Evolutionary conservation across 2,329 filamentous ascomycete genomes (phyloP).

Genomic region (Fusarium sp.): DNA sequence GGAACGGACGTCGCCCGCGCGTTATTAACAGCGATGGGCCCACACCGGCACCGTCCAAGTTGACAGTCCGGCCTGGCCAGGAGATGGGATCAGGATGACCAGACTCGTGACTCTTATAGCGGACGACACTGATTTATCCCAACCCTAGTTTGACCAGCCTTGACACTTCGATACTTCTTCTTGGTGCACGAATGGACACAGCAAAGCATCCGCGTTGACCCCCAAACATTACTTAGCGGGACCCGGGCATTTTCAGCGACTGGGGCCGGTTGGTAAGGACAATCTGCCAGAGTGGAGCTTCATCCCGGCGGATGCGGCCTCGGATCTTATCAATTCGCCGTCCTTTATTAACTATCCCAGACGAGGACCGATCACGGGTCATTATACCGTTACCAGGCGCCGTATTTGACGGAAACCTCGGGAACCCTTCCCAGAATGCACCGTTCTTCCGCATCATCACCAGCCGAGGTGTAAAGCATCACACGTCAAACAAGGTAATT

Average conservation of each 20-base stretch:
- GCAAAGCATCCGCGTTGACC: not conserved
- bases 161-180: not conserved
- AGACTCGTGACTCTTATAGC: not conserved
- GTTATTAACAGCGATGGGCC: not conserved
- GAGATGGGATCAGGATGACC: not conserved
- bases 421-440: not conserved
- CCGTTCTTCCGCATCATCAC: constrained; percentile 1
- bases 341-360: not conserved
- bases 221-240: not conserved
- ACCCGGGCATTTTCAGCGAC: not conserved
- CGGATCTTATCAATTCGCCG: constrained; percentile 15
- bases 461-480: not conserved
- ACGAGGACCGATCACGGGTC: not conserved
- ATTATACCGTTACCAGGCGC: not conserved
- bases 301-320: constrained; percentile 6
- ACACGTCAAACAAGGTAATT: not conserved
- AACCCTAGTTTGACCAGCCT: not conserved
- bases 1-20: not conserved
- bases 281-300: constrained; percentile 8
- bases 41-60: constrained; percentile 7
- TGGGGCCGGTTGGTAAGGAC: not conserved
- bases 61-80: not conserved
- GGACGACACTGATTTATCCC: not conserved
- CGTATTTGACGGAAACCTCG: constrained; percentile 2
- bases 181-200: not conserved